Conservation (phyloP, 345 rosid genomes). For the Populus simonii region DNA sequence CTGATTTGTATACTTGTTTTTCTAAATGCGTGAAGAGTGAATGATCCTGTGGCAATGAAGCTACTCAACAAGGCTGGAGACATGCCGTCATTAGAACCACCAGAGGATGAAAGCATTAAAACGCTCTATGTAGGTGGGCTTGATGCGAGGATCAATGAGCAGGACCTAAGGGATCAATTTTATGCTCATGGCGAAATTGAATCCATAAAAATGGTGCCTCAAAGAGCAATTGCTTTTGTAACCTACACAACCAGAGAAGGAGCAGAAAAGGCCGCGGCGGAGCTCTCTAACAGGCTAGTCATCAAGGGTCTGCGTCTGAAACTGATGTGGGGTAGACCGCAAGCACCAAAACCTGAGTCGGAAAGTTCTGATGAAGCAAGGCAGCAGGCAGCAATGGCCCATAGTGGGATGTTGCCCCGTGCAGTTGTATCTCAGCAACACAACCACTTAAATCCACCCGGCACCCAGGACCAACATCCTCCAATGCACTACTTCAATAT, state of each 20-base stretch:
- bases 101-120: slow-evolving; percentile 84
- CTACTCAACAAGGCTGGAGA: slow-evolving; percentile 94
- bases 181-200: slow-evolving; percentile 93
- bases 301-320: slow-evolving; percentile 87
- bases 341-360: slow-evolving; percentile 66
- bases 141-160: slow-evolving; percentile 76
- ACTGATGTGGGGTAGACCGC: slow-evolving; percentile 95
- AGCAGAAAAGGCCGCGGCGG: slow-evolving; percentile 93
- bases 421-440: slow-evolving; percentile 90
- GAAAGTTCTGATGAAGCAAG: slow-evolving; percentile 66
- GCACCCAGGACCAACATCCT: slow-evolving; percentile 51
- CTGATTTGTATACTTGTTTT: not conserved
- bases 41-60: slow-evolving; percentile 91
- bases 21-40: slow-evolving; percentile 49
- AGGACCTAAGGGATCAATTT: slow-evolving; percentile 83
- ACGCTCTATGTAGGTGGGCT: slow-evolving; percentile 93
- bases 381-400: slow-evolving; percentile 66
- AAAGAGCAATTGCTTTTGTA: slow-evolving; percentile 89
- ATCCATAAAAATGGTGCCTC: slow-evolving; percentile 75
- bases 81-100: slow-evolving; percentile 89
- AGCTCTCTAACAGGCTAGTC: slow-evolving; percentile 81
- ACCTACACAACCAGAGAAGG: slow-evolving; percentile 95
- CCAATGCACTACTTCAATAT: slow-evolving; percentile 70
- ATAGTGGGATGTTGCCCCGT: slow-evolving; percentile 79
- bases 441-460: slow-evolving; percentile 45